Base-by-base conservation (phyloP, 2,329 filamentous ascomycete genomes). In the Cladosporium sp. region DNA sequence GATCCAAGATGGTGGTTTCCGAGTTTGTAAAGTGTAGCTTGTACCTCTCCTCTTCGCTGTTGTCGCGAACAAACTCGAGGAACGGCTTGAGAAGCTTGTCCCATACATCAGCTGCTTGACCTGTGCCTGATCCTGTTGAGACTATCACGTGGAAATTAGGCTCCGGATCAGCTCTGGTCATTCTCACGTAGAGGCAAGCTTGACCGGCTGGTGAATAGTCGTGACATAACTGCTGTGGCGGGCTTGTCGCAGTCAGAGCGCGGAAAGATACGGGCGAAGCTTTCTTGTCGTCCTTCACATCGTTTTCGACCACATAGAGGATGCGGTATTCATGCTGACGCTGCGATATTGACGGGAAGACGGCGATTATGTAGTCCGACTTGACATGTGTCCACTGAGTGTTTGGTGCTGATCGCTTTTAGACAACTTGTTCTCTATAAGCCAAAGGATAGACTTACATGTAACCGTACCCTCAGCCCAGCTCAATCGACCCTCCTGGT, bases 1-100 rank as follows among this genome's bases (percentile, higher is more conserved):
- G 86, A 0, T 90, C 81, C 6, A 82, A 81, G 49, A 97, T 84
- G 14, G 86, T 91, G 1, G 86, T 79, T 0, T 84, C 80, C 33
- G 85, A 89, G 28, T 84, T 77, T 1, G 93, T 97, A 58, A 85
- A 76, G 62, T 91, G 82, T 2, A 80, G 72, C 6, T 63, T 56
- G 72, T 88, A 89, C 55, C 77, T 67, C 18, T 65, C 28, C 14
- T 59, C 50, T 29, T 35, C 63, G 12, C 66, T 70, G 14, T 65
- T 69, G 4, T 75, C 67, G 29, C 78, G 78, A 7, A 84, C 71
- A 21, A 75, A 71, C 33, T 78, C 74, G 4, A 86, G 77, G 3
- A 84, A 73, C 1, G 79, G 78, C 52, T 72, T 71, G 5, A 83
- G 68, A 2, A 75, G 69, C 29, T 76, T 52, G 1, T 77, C 64